Base-by-base conservation (phyloP, 345 rosid genomes). In the Reutealis trisperma region DNA sequence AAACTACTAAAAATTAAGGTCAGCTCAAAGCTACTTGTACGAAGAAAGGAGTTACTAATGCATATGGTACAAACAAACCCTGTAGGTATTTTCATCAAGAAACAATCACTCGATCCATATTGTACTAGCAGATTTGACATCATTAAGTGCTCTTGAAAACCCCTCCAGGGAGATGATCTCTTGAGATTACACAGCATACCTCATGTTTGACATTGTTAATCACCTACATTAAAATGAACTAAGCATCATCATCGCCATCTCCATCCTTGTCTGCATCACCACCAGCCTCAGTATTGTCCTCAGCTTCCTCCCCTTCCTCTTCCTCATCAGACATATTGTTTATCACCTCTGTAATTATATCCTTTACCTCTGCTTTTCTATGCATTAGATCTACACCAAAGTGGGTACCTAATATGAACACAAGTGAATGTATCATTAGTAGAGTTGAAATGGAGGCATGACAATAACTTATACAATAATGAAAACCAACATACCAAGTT, bases 361-460 rank as follows among this genome's bases (percentile, higher is more conserved):
- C 97, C 84, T 96, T 96, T 37, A 96, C 97, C 85, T 96, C 99
- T 42, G 90, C 86, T 87, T 96, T 96, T 79, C 98, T 88, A 77
- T 89, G 88, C 83, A 88, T 84, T 71, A 96, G 85, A 78, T 90
- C 94, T 44, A 91, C 80, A 47, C 84, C 88, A 30, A 93, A 96
- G 81, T 92, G 97, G 72, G 83, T 71, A 67, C 95, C 99, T 96
- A 80, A 81, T 18, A 70, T 37, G 41, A 45, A 76, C 77, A 69
- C 15, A 65, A 73, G 3, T 67, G 47, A 12, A 13, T 61, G 77
- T 71, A 57, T 24, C 71, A 42, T 81, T 60, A 69, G 52, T 25
- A 11, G 8, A 54, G 71, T 44, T 52, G 12, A 61, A 44, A 10
- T 78, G 22, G n/a, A 71, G 62, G 32, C 4, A 30, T 42, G 44